Evolutionary conservation across 1,284 basidiomycete genomes (phyloP), one percentile per base, ranked within the genome.

Genomic region (Boletus mariae): DNA sequence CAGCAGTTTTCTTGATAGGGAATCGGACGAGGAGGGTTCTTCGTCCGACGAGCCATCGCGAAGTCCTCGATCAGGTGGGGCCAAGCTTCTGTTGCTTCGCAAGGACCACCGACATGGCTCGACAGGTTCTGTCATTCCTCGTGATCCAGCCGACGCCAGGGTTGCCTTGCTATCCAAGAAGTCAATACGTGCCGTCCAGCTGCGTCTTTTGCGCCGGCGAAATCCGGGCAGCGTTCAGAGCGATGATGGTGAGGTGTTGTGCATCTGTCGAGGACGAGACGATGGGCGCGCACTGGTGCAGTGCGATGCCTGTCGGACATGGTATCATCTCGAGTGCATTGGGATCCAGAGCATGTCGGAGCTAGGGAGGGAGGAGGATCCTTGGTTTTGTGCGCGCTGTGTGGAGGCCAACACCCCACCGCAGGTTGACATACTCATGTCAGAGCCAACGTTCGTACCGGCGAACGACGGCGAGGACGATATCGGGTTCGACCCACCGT

Each of bases 261-360:
- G 88, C 63, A 73, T 85, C n/a, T 91, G 88, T 62, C 69, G 73
- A 35, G 83, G 82, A 15, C 73, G 69, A 45, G 84, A 85, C 58
- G 83, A 87, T 56, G 85, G 84, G 1, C 74, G 81, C 26, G 79
- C 84, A 51, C 75, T 88, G 38, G 89, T 91, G 31, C 88, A 90
- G 62, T 91, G 88, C 59, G 87, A 89, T 60, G 75, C 77, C 9
- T 91, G 88, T 66, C 74, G 80, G 61, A 82, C 74, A 23, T 91
- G 88, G 89, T 90, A 85, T 62, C 88, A 91, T 67, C 73, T 89
- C 35, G 70, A 80, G 45, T 91, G 88, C 66, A 82, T 91, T 51
- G 87, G 86, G 41, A 83, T 90, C 58, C 70, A 68, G 51, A 76
- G 74, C 60, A 76, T 80, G 43, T 67, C 75, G 10, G 82, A 88